Conservation (phyloP, 306 rosid species). For the Quercus engelmannii region DNA sequence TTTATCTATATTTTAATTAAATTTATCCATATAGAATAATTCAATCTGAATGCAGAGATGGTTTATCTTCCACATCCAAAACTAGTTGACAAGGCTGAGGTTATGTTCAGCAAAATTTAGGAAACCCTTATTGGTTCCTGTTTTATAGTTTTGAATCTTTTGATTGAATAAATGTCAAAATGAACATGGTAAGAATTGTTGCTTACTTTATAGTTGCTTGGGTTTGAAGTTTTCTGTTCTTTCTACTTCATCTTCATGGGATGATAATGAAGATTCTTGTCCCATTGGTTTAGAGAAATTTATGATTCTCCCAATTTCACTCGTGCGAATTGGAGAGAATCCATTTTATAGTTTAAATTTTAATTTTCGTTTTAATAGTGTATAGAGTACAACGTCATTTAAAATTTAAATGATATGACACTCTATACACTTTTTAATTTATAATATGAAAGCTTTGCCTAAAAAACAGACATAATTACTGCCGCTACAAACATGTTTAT, state of each 20-base stretch:
- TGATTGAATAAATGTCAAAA: background rate
- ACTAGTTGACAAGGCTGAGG: slow-evolving; percentile 29
- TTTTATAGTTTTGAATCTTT: background rate
- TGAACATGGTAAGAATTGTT: background rate
- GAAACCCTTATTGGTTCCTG: background rate
- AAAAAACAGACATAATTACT: too few relatives aligned
- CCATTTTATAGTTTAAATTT: too few relatives aligned
- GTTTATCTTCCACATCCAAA: slow-evolving; percentile 35
- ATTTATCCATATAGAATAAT: too few relatives aligned
- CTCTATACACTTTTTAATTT: too few relatives aligned
- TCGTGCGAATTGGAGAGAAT: too few relatives aligned
- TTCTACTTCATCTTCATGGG: background rate
- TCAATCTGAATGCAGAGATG: slow-evolving; percentile 25
- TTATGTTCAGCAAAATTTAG: slow-evolving; percentile 30
- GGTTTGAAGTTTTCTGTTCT: background rate
- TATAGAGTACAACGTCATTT: too few relatives aligned
- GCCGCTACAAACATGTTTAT: too few relatives aligned
- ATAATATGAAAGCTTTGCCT: too few relatives aligned
- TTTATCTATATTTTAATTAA: background rate
- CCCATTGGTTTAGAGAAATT: too few relatives aligned
- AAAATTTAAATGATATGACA: too few relatives aligned
- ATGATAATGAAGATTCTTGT: background rate
- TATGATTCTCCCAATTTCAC: too few relatives aligned
- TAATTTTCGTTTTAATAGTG: too few relatives aligned
- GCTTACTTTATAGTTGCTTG: background rate